Base-by-base conservation (phyloP, 2,329 filamentous ascomycete genomes). In the Botrytis fragariae region DNA sequence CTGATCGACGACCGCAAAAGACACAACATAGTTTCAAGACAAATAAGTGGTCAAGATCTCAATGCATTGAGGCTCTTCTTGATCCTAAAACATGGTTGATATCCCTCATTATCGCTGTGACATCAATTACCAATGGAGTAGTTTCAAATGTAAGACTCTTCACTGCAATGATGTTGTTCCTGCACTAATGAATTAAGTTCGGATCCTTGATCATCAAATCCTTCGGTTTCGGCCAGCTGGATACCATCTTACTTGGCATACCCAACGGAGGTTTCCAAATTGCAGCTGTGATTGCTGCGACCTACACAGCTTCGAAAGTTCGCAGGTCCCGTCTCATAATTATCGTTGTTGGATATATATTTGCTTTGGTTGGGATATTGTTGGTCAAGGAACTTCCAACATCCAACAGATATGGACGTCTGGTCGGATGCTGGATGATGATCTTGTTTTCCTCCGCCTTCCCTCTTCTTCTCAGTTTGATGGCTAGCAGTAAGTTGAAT, bases 301-400 rank as follows among this genome's bases (percentile, higher is more conserved):
- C 74, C 16, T 75, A 72, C 44, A 54, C 72, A 9, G 74, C 75
- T 8, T 74, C 73, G 5, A 69, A 59, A 44, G 39, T 76, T 45
- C 72, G 67, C 14, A 73, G 72, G 59, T 74, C 74, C 3, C 75
- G 74, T 20, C 62, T 75, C 5, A 61, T 76, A 12, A 71, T 76
- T 9, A 74, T 77, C 29, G 68, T 76, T 25, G 39, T 72, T 14
- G 72, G 73, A 45, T 73, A 85, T 0, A 77, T 77, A 0, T 84
- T 91, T 70, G 83, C 89, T 73, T 77, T 89, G 0, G 88, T 88
- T 0, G 89, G 91, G 1, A 84, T 92, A 6, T 85, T 86, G 0
- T 90, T 90, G 0, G 82, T 88, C 0, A 82, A 86, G 18, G 83
- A 91, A 74, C 82, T 91, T 1, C 89, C 89, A 79, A 90, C 1